phyloP scores from a whole-genome alignment of 768 basidiomycete genomes.

The Tulasnella sp. region DNA sequence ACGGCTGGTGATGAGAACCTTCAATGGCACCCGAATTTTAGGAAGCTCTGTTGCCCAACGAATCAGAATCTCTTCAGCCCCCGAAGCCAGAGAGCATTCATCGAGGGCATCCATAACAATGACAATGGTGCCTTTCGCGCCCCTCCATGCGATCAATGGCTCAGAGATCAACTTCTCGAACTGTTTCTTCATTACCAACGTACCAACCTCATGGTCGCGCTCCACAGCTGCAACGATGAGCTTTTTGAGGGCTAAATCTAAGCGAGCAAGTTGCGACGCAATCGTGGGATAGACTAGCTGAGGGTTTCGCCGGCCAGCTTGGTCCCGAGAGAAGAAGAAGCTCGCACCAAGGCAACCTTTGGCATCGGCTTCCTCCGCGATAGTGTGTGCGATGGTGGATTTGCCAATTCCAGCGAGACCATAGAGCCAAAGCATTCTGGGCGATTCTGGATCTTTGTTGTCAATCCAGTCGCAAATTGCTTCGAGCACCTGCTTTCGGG shows the following conservation, averaged over 20 bases:
- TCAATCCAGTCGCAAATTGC: not conserved
- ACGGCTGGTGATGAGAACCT: conserved; percentile 39
- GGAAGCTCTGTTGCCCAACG: conserved; percentile 29
- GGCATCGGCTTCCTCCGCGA: conserved; percentile 33
- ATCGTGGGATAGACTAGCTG: conserved; percentile 37
- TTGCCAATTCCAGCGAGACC: conserved; percentile 42
- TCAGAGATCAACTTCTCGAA: conserved; percentile 29
- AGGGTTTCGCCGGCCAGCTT: conserved; percentile 29
- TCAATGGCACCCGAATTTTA: conserved; percentile 34
- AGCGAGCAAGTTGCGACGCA: conserved; percentile 35
- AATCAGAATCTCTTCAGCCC: conserved; percentile 28
- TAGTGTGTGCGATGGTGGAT: conserved; percentile 40
- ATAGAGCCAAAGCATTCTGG: conserved; percentile 34
- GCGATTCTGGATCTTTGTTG: not conserved
- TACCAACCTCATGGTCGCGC: conserved; percentile 10
- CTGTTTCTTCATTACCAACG: conserved; percentile 29
- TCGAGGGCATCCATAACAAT: conserved; percentile 41
- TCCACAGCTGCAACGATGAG: conserved; percentile 21
- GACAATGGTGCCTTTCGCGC: conserved; percentile 30
- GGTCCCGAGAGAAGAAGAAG: conserved; percentile 37
- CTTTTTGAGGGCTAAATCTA: conserved; percentile 13
- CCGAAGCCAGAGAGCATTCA: conserved; percentile 33
- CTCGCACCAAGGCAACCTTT: conserved; percentile 36
- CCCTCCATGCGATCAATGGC: conserved; percentile 13
- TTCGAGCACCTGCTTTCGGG: not conserved